phyloP scores from a whole-genome alignment of 2,329 filamentous ascomycete genomes.

The Trichoderma aggressivum region DNA sequence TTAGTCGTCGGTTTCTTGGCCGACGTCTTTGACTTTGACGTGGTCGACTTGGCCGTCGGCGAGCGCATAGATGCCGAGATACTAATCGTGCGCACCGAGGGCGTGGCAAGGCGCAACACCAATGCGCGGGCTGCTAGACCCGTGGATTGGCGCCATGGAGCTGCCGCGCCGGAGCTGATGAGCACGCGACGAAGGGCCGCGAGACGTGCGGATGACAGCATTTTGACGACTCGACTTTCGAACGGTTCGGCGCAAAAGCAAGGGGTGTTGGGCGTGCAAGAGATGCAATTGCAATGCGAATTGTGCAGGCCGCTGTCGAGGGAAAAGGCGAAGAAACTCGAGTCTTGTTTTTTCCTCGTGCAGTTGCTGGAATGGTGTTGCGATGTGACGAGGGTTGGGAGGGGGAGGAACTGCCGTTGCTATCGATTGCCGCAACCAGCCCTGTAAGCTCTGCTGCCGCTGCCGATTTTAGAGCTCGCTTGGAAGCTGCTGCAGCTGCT shows the following conservation, averaged over 20 bases:
- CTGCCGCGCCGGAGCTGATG: slow-evolving; percentile 11
- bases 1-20: slow-evolving; percentile 25
- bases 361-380: slow-evolving; percentile 15
- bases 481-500: not conserved
- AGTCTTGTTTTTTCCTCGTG: not conserved
- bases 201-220: slow-evolving; percentile 43
- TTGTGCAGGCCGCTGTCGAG: not conserved
- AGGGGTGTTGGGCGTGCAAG: not conserved
- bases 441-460: not conserved
- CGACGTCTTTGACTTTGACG: slow-evolving; percentile 22
- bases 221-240: slow-evolving; percentile 24
- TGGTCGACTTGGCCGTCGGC: slow-evolving; percentile 27
- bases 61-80: slow-evolving; percentile 29
- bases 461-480: not conserved
- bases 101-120: slow-evolving; percentile 21
- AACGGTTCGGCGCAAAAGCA: not conserved
- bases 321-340: not conserved
- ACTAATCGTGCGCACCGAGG: slow-evolving; percentile 31
- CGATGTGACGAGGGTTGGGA: slow-evolving; percentile 20
- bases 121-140: slow-evolving; percentile 22
- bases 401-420: not conserved
- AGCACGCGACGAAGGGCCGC: slow-evolving; percentile 36
- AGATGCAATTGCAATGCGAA: not conserved
- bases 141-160: slow-evolving; percentile 23
- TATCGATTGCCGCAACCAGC: slow-evolving; percentile 13